Evolutionary conservation across 2,329 filamentous ascomycete genomes (phyloP).

Genomic region (Dryadomyces quercivorus): DNA sequence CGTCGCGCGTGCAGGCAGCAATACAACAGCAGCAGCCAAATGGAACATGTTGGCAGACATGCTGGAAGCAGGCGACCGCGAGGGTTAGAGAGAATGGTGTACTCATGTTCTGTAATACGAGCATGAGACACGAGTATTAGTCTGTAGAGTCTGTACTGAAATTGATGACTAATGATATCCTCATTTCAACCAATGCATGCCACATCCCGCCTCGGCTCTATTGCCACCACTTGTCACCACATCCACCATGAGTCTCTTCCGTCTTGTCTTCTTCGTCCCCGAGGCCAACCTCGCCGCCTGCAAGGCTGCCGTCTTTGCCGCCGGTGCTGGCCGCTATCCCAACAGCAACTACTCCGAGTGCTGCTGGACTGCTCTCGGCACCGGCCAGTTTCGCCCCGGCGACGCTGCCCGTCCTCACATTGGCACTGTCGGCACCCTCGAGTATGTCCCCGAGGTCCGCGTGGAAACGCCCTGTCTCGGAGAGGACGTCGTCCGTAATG

Average conservation of each 20-base stretch:
- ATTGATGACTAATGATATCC: too few species aligned
- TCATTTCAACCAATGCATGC: too few species aligned
- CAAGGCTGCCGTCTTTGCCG: slow-evolving; percentile 44
- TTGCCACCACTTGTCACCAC: not conserved
- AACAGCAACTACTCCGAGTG: slow-evolving; percentile 43
- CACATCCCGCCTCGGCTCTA: too few species aligned
- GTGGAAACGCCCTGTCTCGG: slow-evolving; percentile 53
- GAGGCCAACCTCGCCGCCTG: slow-evolving; percentile 29
- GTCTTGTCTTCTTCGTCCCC: slow-evolving; percentile 39
- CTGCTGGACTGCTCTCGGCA: slow-evolving; percentile 39
- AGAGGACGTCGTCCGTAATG: slow-evolving; percentile 40
- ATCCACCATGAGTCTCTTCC: slow-evolving; percentile 11
- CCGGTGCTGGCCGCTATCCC: slow-evolving; percentile 42
- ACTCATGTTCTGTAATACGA: too few species aligned
- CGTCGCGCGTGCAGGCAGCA: slow-evolving; percentile 60
- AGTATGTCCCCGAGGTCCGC: slow-evolving; percentile 46
- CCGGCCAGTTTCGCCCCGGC: slow-evolving; percentile 54
- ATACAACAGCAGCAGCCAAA: slow-evolving; percentile 37
- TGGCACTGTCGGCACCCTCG: slow-evolving; percentile 37
- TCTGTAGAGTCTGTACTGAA: too few species aligned
- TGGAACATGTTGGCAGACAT: slow-evolving; percentile 79
- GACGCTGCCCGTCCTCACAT: slow-evolving; percentile 50
- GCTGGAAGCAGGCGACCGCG: slow-evolving; percentile 42
- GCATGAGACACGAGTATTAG: too few species aligned
- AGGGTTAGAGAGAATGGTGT: not conserved